Conservation (phyloP, 1,284 basidiomycete species). For the Erythrobasidium hasegawianum region DNA sequence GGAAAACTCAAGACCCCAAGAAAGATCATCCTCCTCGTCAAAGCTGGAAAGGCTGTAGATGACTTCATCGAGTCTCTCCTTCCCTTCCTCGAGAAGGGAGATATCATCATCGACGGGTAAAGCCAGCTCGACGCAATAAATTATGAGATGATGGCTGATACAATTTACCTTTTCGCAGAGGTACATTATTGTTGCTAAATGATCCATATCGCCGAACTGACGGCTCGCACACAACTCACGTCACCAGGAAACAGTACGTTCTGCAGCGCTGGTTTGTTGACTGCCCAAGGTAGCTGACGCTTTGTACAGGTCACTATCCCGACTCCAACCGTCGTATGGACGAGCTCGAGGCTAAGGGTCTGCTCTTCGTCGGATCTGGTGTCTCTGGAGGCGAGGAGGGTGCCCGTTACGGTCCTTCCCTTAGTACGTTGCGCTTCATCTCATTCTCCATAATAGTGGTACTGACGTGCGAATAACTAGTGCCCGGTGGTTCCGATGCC, state of each 20-base stretch:
- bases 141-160: no score
- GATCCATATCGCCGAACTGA: no score
- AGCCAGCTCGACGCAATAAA: no score
- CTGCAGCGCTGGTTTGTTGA: slow-evolving; percentile 94
- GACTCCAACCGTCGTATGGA: slow-evolving; percentile 92
- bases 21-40: slow-evolving; percentile 92
- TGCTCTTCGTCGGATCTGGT: slow-evolving; percentile 97
- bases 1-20: slow-evolving; percentile 57
- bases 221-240: no score
- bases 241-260: slow-evolving; percentile 48
- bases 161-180: no score
- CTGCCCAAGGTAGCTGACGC: slow-evolving; percentile 54
- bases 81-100: slow-evolving; percentile 60
- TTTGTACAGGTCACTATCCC: slow-evolving; percentile 69
- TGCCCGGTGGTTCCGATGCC: slow-evolving; percentile 92
- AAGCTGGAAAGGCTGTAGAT: slow-evolving; percentile 60
- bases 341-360: slow-evolving; percentile 88
- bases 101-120: slow-evolving; percentile 94
- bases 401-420: slow-evolving; percentile 92
- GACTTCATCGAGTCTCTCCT: slow-evolving; percentile 58
- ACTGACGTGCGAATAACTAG: slow-evolving; percentile 20
- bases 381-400: slow-evolving; percentile 99
- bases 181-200: no score
- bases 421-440: slow-evolving; percentile 55
- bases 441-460: background rate